Conservation (phyloP, 805 yeast species). For the Metschnikowia baotianmanensis region DNA sequence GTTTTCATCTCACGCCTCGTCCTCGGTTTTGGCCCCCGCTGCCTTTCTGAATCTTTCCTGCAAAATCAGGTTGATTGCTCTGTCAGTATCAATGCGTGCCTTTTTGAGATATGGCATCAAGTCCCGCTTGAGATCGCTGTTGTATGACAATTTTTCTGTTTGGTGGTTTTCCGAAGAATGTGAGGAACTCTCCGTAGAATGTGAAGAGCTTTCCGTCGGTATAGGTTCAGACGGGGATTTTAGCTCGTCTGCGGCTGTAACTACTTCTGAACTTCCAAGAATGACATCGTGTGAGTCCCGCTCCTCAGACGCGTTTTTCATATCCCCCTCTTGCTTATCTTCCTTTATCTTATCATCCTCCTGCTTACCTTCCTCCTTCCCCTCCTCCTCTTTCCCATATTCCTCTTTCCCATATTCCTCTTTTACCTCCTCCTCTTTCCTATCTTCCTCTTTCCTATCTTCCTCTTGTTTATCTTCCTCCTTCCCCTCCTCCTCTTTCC, state of each 20-base stretch:
- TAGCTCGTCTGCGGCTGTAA: too few relatives aligned
- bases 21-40: slow-evolving; percentile 3
- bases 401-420: background rate
- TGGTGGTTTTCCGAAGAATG: background rate
- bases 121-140: slow-evolving; percentile 33
- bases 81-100: slow-evolving; percentile 30
- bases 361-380: too few relatives aligned
- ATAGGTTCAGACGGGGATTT: too few relatives aligned
- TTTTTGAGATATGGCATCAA: slow-evolving; percentile 22
- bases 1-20: background rate
- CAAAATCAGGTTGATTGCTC: slow-evolving; percentile 24
- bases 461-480: background rate
- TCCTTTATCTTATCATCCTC: too few relatives aligned
- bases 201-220: too few relatives aligned
- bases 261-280: too few relatives aligned
- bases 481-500: background rate
- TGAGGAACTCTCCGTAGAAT: too few relatives aligned
- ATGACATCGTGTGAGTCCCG: too few relatives aligned
- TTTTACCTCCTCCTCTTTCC: background rate
- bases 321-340: too few relatives aligned
- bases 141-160: slow-evolving; percentile 15
- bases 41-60: slow-evolving; percentile 25
- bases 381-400: background rate
- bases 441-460: background rate
- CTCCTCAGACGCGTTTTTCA: too few relatives aligned